phyloP scores from a whole-genome alignment of 257 asterid species.

The Agastache rugosa region DNA sequence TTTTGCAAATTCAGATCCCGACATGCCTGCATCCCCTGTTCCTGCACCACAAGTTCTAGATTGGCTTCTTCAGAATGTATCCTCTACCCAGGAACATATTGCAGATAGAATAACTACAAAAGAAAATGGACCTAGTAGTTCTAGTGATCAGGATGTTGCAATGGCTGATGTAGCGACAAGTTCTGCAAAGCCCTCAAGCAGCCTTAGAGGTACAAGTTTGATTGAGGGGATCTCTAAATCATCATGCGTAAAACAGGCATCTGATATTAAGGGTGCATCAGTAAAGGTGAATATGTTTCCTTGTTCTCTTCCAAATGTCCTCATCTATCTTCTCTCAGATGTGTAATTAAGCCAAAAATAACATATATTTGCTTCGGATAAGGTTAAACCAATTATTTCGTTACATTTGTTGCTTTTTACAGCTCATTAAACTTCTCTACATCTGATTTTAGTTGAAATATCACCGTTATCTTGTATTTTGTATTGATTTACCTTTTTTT shows the following conservation, averaged over 20 bases:
- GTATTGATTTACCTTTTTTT: slow-evolving; percentile 25
- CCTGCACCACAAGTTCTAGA: slow-evolving; percentile 88
- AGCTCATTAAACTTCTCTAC: slow-evolving; percentile 21
- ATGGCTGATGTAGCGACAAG: slow-evolving; percentile 75
- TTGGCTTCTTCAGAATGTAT: slow-evolving; percentile 83
- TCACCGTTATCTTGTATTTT: slow-evolving; percentile 34
- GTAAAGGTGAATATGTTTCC: slow-evolving; percentile 58
- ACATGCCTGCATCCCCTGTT: slow-evolving; percentile 97
- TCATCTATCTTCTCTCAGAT: slow-evolving; percentile 1
- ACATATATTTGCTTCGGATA: slow-evolving; percentile 6
- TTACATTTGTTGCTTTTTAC: slow-evolving; percentile 9
- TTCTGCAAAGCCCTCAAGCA: slow-evolving; percentile 60
- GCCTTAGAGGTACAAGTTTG: slow-evolving; percentile 75
- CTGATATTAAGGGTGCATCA: slow-evolving; percentile 83
- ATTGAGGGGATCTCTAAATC: slow-evolving; percentile 94
- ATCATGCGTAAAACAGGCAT: slow-evolving; percentile 77
- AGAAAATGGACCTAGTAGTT: slow-evolving; percentile 72
- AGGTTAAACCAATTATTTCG: slow-evolving; percentile 29
- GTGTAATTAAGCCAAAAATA: slow-evolving; percentile 3
- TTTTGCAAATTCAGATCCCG: slow-evolving; percentile 96
- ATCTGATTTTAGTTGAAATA: slow-evolving; percentile 21
- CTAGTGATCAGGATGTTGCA: slow-evolving; percentile 81
- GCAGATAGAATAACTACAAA: slow-evolving; percentile 82
- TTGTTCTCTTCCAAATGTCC: neutral
- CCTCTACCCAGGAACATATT: slow-evolving; percentile 75